A percentile compares a stretch with the other conserved stretches of the same genome.
Evolutionary conservation across 148 eudicot genomes (phyloP).

Genomic region (Chenopodium formosanum): DNA sequence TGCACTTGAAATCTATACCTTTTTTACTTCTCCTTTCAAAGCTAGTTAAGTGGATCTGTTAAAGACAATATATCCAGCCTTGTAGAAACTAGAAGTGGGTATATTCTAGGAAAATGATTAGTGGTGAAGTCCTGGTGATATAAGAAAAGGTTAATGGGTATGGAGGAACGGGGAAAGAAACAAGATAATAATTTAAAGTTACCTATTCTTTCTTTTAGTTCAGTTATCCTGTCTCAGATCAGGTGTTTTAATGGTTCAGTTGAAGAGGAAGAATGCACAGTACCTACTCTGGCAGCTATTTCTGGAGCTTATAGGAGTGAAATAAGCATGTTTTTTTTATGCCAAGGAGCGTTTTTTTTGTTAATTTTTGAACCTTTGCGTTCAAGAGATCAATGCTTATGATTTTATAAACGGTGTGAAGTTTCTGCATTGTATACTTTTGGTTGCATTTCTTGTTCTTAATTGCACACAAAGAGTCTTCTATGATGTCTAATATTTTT

Average conservation of each 20-base stretch:
- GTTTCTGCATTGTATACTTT: too few species aligned
- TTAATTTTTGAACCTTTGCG: background rate
- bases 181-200: background rate
- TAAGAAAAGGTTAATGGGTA: background rate
- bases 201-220: background rate
- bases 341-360: background rate
- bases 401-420: too few species aligned
- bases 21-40: background rate
- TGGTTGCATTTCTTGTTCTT: too few species aligned
- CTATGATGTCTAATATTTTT: background rate
- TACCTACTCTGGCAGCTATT: background rate
- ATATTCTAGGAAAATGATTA: too few species aligned
- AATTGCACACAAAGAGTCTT: too few species aligned
- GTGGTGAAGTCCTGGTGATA: too few species aligned
- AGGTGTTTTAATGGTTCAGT: background rate
- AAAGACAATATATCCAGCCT: too few species aligned
- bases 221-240: background rate
- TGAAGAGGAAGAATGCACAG: background rate
- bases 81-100: too few species aligned
- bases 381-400: background rate
- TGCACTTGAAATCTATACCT: background rate
- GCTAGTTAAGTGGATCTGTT: too few species aligned
- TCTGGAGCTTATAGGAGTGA: background rate
- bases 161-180: background rate
- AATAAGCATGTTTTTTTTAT: background rate